Evolutionary conservation across 2,329 filamentous ascomycete genomes (phyloP), one percentile per base, ranked within the genome.

Genomic region (Phyllosticta citribraziliensis): DNA sequence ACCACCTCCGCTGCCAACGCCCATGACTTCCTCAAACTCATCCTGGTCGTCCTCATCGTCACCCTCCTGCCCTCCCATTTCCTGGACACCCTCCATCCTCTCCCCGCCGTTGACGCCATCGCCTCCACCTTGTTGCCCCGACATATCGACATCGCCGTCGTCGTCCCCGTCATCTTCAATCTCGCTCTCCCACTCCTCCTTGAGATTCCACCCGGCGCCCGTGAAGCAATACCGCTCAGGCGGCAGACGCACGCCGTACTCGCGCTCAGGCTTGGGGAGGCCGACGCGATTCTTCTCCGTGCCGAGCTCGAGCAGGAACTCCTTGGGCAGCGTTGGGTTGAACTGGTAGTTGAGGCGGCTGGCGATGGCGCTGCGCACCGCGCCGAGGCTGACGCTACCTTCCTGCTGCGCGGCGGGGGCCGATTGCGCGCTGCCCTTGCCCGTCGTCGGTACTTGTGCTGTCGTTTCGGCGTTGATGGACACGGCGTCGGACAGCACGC

Each of bases 281-380:
- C 80, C 82, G 27, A 87, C 78, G 67, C 83, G 83, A 74, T 91
- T 91, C 65, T 86, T 78, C 70, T 88, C 85, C 64, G 81, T 79
- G 12, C 88, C 89, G n/a, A 91, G 77, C 70, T 91, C 88, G 61
- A 86, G 76, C 77, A 92, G 80, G 73, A 88, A 91, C 66, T 93
- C 89, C 70, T 92, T 92, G 0, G 84, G 82, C 77, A 69, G 80
- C 78, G 64, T 82, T 75, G 64, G 82, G 77, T 80, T 79, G 74
- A 91, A 91, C 70, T 89, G 86, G 70, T 86, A 88, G 30, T 84
- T 82, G 52, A 89, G 78, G 3, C 88, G 79, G 55, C 82, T 84
- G 4, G 84, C 82, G 61, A 92, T 88, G 24, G 88, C 88, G n/a
- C 90, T 82, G 65, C 87, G 82, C 35, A 92, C 78, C 51, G 87